These are phyloP conservation scores for Entonaema liquescens DNA, from an alignment of 495 filamentous ascomycete species.

Conservation along the genomic window DNA sequence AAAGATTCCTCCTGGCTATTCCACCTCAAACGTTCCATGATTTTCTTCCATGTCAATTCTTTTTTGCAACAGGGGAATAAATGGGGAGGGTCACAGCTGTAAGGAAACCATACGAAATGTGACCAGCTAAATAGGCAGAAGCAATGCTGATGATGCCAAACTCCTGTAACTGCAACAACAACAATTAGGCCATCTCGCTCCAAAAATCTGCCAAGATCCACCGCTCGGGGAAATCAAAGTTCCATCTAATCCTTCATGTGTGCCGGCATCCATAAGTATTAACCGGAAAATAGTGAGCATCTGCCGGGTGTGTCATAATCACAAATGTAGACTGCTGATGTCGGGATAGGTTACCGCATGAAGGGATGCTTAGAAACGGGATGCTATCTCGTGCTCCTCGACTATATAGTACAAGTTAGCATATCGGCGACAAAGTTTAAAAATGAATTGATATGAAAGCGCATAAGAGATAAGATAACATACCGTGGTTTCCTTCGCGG, in stretches of 20 bases:
- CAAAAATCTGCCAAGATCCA: slow-evolving; percentile 5
- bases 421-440: background rate
- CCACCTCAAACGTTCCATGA: slow-evolving; percentile 8
- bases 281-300: background rate
- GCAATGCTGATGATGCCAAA: slow-evolving; percentile 4
- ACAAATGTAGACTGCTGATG: background rate
- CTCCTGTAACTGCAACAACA: background rate
- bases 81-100: background rate
- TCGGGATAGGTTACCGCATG: background rate
- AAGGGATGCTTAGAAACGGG: slow-evolving; percentile 24
- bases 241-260: background rate
- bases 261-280: background rate
- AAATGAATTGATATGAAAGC: background rate
- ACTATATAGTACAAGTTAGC: slow-evolving; percentile 6
- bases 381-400: slow-evolving; percentile 38
- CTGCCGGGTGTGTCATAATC: background rate
- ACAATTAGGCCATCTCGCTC: background rate
- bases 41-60: slow-evolving; percentile 11
- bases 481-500: slow-evolving; percentile 27
- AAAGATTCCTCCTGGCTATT: slow-evolving; percentile 6
- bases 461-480: slow-evolving; percentile 16
- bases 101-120: background rate
- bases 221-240: background rate
- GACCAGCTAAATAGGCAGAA: background rate
- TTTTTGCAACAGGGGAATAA: background rate